phyloP scores from a whole-genome alignment of 129 eudicot species.

The Saposhnikovia divaricata region DNA sequence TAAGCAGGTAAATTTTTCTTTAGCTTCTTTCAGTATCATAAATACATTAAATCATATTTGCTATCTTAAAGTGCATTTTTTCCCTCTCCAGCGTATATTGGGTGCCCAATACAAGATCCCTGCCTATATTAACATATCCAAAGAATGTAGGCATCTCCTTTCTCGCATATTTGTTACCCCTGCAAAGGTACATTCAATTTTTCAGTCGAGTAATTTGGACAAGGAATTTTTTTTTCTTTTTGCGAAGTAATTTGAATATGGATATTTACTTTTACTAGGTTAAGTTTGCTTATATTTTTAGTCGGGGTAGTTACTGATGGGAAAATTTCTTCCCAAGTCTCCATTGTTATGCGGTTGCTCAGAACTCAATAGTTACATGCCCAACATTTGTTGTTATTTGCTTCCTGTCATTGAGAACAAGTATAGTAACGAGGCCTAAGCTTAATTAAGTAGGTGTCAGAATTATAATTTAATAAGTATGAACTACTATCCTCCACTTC shows the following conservation, averaged over 20 bases:
- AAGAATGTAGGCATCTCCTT: conserved; percentile 88
- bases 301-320: too few species aligned
- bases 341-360: too few species aligned
- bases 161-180: conserved; percentile 78
- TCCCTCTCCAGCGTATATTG: conserved; percentile 46
- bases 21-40: background rate
- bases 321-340: too few species aligned
- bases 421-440: too few species aligned
- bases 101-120: conserved; percentile 81
- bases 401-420: too few species aligned
- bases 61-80: conserved; percentile 7
- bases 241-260: too few species aligned
- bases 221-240: too few species aligned
- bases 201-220: background rate
- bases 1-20: conserved; percentile 38
- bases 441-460: too few species aligned
- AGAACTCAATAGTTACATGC: too few species aligned
- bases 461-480: too few species aligned
- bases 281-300: too few species aligned
- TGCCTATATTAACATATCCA: conserved; percentile 80
- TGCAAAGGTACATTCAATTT: conserved; percentile 49
- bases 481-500: too few species aligned
- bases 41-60: background rate
- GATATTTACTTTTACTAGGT: background rate
- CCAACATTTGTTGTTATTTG: background rate